These are phyloP conservation scores for Coffea humblotiana DNA, from an alignment of 305 asterid species.

Conservation along the genomic window DNA sequence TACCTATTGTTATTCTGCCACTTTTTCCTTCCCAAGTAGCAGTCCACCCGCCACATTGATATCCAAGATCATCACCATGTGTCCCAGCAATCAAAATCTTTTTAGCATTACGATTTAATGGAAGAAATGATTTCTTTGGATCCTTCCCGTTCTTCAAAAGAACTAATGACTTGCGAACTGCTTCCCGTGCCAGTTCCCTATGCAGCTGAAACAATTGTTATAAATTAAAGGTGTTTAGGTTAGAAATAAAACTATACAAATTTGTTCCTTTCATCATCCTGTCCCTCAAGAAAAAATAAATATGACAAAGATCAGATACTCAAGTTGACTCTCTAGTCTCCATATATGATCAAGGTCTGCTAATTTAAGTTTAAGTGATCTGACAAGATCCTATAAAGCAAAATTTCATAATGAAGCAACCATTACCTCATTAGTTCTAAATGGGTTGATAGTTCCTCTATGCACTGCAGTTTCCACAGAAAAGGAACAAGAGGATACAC, in stretches of 20 bases:
- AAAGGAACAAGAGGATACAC: not conserved
- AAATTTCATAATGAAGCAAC: not conserved
- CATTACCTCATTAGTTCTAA: not conserved
- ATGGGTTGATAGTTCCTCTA: not conserved
- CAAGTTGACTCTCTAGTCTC: not conserved
- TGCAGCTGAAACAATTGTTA: constrained; percentile 48
- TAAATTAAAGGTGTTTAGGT: not conserved
- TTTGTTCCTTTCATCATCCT: not conserved
- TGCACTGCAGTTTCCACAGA: not conserved
- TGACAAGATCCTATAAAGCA: not conserved
- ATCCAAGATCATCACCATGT: constrained; percentile 91
- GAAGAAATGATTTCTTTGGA: constrained; percentile 68
- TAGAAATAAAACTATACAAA: not conserved
- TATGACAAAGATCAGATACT: not conserved
- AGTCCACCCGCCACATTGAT: constrained; percentile 97
- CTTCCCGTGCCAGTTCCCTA: constrained; percentile 73
- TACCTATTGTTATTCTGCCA: constrained; percentile 77
- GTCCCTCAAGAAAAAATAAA: not conserved
- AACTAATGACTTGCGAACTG: constrained; percentile 82
- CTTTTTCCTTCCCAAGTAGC: constrained; percentile 69
- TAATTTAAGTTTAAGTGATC: not conserved
- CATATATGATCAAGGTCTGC: not conserved
- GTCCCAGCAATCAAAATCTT: constrained; percentile 67
- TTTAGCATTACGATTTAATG: constrained; percentile 60
- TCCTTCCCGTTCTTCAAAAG: constrained; percentile 81